Evolutionary conservation across 495 filamentous ascomycete genomes (phyloP).

Genomic region (Penicillium pancosmium): DNA sequence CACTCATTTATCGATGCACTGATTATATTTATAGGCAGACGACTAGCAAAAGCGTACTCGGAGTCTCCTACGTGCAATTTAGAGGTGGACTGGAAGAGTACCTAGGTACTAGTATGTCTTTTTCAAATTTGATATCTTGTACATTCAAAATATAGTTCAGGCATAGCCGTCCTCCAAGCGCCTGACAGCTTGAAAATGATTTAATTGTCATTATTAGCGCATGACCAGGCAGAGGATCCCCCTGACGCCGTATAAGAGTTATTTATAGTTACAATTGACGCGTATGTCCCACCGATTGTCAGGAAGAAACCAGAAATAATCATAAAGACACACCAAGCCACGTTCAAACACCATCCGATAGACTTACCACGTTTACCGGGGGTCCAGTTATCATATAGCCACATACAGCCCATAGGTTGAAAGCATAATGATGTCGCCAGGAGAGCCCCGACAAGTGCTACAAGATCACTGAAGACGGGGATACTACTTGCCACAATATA

Average conservation of each 20-base stretch:
- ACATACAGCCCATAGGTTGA: slow-evolving; percentile 49
- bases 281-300: slow-evolving; percentile 59
- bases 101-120: too few relatives aligned
- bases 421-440: slow-evolving; percentile 50
- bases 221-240: slow-evolving; percentile 32
- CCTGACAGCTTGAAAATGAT: neutral
- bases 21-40: too few relatives aligned
- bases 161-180: too few relatives aligned
- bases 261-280: slow-evolving; percentile 56
- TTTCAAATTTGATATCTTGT: too few relatives aligned
- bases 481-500: slow-evolving; percentile 72
- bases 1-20: too few relatives aligned
- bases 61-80: too few relatives aligned
- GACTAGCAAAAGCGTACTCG: too few relatives aligned
- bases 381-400: slow-evolving; percentile 46
- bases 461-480: slow-evolving; percentile 65
- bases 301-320: slow-evolving; percentile 44
- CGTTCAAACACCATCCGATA: slow-evolving; percentile 27
- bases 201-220: slow-evolving; percentile 30
- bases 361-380: slow-evolving; percentile 42
- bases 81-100: too few relatives aligned
- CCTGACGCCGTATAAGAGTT: slow-evolving; percentile 40
- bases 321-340: slow-evolving; percentile 31
- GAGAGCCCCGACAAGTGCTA: slow-evolving; percentile 61
- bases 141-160: too few relatives aligned